Evolutionary conservation across 2,329 filamentous ascomycete genomes (phyloP), one percentile per base, ranked within the genome.

Genomic region (Elsinoe australis): DNA sequence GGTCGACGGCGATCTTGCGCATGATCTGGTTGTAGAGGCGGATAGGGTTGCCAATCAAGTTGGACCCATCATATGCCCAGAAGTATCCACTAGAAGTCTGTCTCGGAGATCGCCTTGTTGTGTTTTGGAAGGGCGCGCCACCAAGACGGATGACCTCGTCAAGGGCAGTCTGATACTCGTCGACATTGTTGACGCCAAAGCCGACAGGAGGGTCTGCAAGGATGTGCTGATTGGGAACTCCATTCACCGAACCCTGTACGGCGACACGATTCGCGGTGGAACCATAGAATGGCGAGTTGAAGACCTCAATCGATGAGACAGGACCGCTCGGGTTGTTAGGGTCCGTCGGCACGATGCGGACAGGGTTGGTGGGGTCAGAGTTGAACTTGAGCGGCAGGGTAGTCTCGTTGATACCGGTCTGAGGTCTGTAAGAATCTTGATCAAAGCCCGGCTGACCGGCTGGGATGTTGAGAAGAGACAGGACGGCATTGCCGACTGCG

Each of bases 11-110:
- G 14, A 61, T 54, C 10, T 38, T 36, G 33, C 59, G 57, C 6
- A 60, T 44, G 15, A 59, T 53, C 34, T 59, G 58, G 48, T 59
- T 59, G 50, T 59, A 59, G 21, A 53, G 42, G 3, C 56, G 48
- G 3, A 52, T 52, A n/a, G 57, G 58, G 5, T 58, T 60, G n/a
- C 59, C 59, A 28, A 61, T 50, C 14, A 56, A 47, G 21, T 56
- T 56, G 3, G 52, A 28, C 2, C 52, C 55, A 36, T 56, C 55
- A 29, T 56, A 56, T 12, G 55, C 54, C 55, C 54, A 56, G 45
- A 52, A 56, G 36, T 50, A 49, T 9, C 46, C 54, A 12, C 24
- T 36, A 15, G 41, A 47, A 3, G 46, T 52, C 47, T 57, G 55
- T 7, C 19, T 18, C 5, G 53, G 53, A 4, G 12, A 29, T 12